Conservation (phyloP, 1,139 yeast genomes). For the Nakaseomyces sp. region DNA sequence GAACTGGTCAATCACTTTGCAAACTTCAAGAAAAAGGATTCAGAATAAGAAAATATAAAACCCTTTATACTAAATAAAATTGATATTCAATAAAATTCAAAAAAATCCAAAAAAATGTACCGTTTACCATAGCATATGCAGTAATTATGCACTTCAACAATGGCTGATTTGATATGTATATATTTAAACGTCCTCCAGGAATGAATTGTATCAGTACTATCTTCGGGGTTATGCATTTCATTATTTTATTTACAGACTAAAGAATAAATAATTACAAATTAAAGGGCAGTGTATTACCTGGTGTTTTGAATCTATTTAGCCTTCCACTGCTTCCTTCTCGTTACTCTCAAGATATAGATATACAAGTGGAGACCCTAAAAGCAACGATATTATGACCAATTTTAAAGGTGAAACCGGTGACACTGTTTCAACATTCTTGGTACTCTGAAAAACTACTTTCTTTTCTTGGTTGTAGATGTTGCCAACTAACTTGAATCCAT, state of each 20-base stretch:
- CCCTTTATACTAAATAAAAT: not conserved
- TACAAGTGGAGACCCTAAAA: not conserved
- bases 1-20: constrained; percentile 60
- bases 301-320: not conserved
- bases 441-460: constrained; percentile 1
- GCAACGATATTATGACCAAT: not conserved
- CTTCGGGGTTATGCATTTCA: not conserved
- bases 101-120: not conserved
- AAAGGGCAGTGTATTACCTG: not conserved
- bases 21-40: constrained; percentile 12
- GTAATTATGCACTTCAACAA: too few relatives aligned
- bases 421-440: not conserved
- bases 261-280: not conserved
- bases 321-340: not conserved
- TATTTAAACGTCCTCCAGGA: too few relatives aligned
- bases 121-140: too few relatives aligned
- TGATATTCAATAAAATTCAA: not conserved
- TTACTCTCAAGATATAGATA: not conserved
- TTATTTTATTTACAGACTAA: not conserved
- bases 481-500: constrained; percentile 1
- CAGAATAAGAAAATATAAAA: not conserved
- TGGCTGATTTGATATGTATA: too few relatives aligned
- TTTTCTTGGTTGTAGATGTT: not conserved
- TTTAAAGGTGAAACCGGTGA: not conserved
- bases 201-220: too few relatives aligned